phyloP scores from a whole-genome alignment of 1,139 yeast species.

The Sugiyamaella paludigena region DNA sequence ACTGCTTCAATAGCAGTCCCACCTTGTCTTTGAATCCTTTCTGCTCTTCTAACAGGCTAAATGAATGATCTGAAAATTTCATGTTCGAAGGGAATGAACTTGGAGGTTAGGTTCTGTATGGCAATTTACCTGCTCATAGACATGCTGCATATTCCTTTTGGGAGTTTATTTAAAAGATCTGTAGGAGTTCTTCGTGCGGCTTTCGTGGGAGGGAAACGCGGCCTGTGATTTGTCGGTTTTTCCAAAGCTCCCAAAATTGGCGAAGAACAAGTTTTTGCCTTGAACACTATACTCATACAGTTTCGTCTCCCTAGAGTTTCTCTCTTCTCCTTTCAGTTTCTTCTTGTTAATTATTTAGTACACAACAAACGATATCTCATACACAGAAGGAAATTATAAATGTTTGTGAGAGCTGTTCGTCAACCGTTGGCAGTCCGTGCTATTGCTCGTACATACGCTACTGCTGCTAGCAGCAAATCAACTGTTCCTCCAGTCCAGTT shows the following conservation, averaged over 20 bases:
- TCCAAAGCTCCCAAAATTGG: not conserved
- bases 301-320: not conserved
- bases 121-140: no score
- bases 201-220: not conserved
- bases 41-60: no score
- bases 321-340: constrained; percentile 1
- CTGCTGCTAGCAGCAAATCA: constrained; percentile 56
- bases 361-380: not conserved
- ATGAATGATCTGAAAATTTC: no score
- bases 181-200: no score
- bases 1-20: no score
- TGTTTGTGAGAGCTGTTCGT: constrained; percentile 22
- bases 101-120: no score
- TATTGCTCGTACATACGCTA: constrained; percentile 37
- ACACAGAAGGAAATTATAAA: constrained; percentile 3
- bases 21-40: no score
- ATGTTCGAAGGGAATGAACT: no score
- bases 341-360: not conserved
- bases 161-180: no score
- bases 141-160: no score
- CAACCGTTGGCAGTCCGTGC: constrained; percentile 16
- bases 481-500: constrained; percentile 89
- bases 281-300: not conserved
- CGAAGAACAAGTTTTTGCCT: not conserved
- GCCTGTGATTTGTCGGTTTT: constrained; percentile 13